phyloP scores from a whole-genome alignment of 2,329 filamentous ascomycete genomes.

The Fusarium irregulare region DNA sequence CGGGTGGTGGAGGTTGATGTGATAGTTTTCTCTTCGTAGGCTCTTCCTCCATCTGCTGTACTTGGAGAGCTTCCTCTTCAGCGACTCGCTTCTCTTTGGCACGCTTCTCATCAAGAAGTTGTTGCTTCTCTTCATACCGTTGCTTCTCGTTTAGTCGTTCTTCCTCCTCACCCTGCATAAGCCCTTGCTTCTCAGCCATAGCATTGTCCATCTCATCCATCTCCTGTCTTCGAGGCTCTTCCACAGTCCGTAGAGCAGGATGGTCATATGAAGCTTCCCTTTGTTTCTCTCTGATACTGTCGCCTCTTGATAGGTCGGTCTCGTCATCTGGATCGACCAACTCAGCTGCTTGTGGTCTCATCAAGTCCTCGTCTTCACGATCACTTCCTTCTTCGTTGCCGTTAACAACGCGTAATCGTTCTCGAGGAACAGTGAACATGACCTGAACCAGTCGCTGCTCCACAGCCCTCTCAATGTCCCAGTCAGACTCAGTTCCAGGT shows the following conservation, averaged over 20 bases:
- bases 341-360: slow-evolving; percentile 52
- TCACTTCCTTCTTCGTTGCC: slow-evolving; percentile 62
- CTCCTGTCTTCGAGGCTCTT: not conserved
- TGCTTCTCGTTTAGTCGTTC: slow-evolving; percentile 5
- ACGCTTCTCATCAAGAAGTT: not conserved
- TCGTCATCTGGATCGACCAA: slow-evolving; percentile 56
- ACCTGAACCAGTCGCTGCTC: slow-evolving; percentile 79
- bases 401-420: slow-evolving; percentile 90
- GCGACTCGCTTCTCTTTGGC: slow-evolving; percentile 5
- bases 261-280: not conserved
- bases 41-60: not conserved
- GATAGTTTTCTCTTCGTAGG: slow-evolving; percentile 6
- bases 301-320: slow-evolving; percentile 27
- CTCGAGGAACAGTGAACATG: slow-evolving; percentile 94
- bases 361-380: slow-evolving; percentile 46
- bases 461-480: slow-evolving; percentile 80
- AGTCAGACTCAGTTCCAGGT: slow-evolving; percentile 69
- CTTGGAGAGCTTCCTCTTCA: slow-evolving; percentile 8
- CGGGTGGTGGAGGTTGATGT: slow-evolving; percentile 4
- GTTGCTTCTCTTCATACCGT: slow-evolving; percentile 8
- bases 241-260: slow-evolving; percentile 1
- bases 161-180: slow-evolving; percentile 12
- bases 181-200: slow-evolving; percentile 24
- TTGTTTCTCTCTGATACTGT: slow-evolving; percentile 26
- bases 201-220: slow-evolving; percentile 16